These are phyloP conservation scores for Xylariaceae sp. DNA, from an alignment of 2,329 filamentous ascomycete genomes.

Conservation along the genomic window DNA sequence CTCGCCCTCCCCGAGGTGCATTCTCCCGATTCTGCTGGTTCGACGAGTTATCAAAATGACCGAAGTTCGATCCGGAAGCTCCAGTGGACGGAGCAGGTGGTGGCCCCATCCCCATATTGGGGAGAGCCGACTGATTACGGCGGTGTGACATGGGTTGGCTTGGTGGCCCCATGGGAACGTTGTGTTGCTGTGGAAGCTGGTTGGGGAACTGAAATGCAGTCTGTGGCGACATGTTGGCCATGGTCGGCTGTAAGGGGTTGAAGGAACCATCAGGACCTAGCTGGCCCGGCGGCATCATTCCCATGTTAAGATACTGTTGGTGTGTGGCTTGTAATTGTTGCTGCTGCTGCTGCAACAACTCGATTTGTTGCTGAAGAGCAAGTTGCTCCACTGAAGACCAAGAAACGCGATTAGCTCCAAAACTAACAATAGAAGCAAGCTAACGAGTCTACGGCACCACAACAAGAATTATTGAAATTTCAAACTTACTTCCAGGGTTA, in stretches of 20 bases:
- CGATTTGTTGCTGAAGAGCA: conserved; percentile 96
- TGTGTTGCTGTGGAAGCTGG: conserved; percentile 70
- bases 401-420: conserved; percentile 27
- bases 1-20: conserved; percentile 71
- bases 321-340: conserved; percentile 96
- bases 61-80: conserved; percentile 76
- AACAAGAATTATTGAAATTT: neutral
- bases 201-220: conserved; percentile 87
- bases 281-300: conserved; percentile 87
- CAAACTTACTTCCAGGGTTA: conserved; percentile 64
- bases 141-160: conserved; percentile 85
- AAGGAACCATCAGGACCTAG: conserved; percentile 72
- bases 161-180: conserved; percentile 73
- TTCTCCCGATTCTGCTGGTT: conserved; percentile 68
- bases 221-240: conserved; percentile 77
- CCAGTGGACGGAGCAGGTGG: conserved; percentile 92
- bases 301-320: conserved; percentile 97
- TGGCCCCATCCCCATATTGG: conserved; percentile 86
- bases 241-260: conserved; percentile 77
- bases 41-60: conserved; percentile 73
- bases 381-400: conserved; percentile 82
- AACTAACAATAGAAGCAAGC: conserved; percentile 18
- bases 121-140: conserved; percentile 95
- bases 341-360: conserved; percentile 95
- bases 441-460: neutral